A percentile compares a stretch with the other conserved stretches of the same genome.
Conservation (phyloP, 2,329 filamentous ascomycete species). For the Botrytis fabae region DNA sequence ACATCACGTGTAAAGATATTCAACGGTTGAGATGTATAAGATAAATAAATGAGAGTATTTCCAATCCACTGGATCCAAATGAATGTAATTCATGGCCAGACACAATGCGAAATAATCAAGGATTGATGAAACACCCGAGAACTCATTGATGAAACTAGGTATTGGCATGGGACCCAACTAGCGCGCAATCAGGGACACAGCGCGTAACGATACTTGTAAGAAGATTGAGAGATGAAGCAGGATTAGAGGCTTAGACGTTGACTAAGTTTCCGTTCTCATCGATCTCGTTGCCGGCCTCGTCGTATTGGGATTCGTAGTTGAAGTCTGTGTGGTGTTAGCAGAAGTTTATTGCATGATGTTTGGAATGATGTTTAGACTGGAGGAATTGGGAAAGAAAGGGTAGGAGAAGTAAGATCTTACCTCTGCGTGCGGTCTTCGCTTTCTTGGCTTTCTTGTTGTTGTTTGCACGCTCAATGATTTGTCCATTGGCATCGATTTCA, state of each 20-base stretch:
- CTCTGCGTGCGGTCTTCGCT: neutral
- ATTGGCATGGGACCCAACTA: neutral
- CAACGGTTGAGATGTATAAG: neutral
- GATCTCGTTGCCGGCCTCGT: conserved; percentile 13
- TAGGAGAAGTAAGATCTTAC: neutral
- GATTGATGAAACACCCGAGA: neutral
- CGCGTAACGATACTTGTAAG: neutral
- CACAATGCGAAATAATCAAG: neutral
- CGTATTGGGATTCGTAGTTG: conserved; percentile 5
- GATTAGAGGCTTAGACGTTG: neutral
- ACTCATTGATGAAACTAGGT: neutral
- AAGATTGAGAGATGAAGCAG: neutral
- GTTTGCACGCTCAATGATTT: neutral
- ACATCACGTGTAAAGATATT: neutral
- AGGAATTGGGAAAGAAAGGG: neutral
- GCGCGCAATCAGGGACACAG: neutral
- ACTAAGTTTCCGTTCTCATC: conserved; percentile 12
- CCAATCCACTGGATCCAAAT: neutral
- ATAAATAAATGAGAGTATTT: neutral
- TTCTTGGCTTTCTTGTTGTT: neutral
- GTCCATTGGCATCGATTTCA: neutral
- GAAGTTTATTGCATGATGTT: neutral
- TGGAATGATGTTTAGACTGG: neutral
- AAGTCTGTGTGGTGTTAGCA: neutral
- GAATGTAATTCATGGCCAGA: neutral